phyloP scores from a whole-genome alignment of 306 rosid species.

The Sechiopsis laciniata region DNA sequence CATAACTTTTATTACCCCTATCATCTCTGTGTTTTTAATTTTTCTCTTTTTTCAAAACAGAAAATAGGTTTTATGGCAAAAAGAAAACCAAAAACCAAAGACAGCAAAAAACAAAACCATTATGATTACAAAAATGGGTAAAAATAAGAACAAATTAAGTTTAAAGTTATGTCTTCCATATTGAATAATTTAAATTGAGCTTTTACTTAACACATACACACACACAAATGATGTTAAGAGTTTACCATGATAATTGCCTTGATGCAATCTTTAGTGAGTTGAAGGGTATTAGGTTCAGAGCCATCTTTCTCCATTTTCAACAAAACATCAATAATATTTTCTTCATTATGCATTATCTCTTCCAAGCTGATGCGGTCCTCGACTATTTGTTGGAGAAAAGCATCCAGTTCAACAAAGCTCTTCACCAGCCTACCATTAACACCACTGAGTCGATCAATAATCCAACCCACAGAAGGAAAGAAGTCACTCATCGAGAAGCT shows the following conservation, averaged over 20 bases:
- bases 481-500: slow-evolving; percentile 29
- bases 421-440: slow-evolving; percentile 1
- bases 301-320: neutral
- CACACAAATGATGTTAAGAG: too few species aligned
- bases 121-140: neutral
- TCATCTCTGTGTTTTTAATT: too few species aligned
- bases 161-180: neutral
- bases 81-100: too few species aligned
- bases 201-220: neutral
- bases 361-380: neutral
- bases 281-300: neutral
- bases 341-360: neutral
- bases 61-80: too few species aligned
- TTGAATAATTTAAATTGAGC: neutral
- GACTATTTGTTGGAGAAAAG: slow-evolving; percentile 2
- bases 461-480: neutral
- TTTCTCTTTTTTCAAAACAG: too few species aligned
- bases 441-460: neutral
- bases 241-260: neutral
- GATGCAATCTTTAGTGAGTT: neutral
- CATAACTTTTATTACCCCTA: too few species aligned
- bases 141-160: neutral
- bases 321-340: slow-evolving; percentile 13
- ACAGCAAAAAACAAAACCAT: neutral
- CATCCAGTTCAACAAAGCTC: neutral